Evolutionary conservation across 176 grass and related monocot species (phyloP).

Genomic region (Elymus sibiricus): DNA sequence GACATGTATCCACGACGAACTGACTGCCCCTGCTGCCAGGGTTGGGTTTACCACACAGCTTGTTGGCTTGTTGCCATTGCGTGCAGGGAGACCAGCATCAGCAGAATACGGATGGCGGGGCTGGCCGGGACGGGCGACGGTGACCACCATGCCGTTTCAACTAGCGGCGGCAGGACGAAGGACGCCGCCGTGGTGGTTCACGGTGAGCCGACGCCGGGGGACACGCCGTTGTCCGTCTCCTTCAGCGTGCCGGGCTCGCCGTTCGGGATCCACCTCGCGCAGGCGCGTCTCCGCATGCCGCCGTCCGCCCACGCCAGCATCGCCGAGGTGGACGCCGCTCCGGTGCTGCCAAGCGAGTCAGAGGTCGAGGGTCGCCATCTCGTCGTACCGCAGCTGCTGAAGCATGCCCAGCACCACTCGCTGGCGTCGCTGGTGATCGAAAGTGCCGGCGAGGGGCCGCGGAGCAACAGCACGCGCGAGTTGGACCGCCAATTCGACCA

Average conservation of each 20-base stretch:
- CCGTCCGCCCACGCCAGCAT: not conserved
- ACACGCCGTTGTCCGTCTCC: not conserved
- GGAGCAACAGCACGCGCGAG: slow-evolving; percentile 39
- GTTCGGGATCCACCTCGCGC: slow-evolving; percentile 47
- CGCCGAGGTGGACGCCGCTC: no score
- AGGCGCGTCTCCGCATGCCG: slow-evolving; percentile 2
- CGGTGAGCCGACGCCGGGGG: not conserved
- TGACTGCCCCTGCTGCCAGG: no score
- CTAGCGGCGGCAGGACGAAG: not conserved
- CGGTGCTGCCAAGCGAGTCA: not conserved
- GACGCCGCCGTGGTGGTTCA: not conserved
- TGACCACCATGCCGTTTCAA: not conserved
- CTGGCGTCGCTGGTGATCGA: slow-evolving; percentile 15
- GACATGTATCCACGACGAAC: no score
- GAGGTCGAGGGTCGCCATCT: not conserved
- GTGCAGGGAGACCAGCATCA: not conserved
- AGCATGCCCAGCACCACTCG: no score
- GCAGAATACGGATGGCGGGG: not conserved
- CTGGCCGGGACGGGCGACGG: not conserved
- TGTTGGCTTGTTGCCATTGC: not conserved
- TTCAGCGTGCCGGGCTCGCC: slow-evolving; percentile 61
- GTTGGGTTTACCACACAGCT: no score
- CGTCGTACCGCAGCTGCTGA: not conserved
- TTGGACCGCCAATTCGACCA: slow-evolving; percentile 61
- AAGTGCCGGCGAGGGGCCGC: not conserved